Evolutionary conservation across 345 rosid species (phyloP).

Genomic region (Bretschneidera sinensis): DNA sequence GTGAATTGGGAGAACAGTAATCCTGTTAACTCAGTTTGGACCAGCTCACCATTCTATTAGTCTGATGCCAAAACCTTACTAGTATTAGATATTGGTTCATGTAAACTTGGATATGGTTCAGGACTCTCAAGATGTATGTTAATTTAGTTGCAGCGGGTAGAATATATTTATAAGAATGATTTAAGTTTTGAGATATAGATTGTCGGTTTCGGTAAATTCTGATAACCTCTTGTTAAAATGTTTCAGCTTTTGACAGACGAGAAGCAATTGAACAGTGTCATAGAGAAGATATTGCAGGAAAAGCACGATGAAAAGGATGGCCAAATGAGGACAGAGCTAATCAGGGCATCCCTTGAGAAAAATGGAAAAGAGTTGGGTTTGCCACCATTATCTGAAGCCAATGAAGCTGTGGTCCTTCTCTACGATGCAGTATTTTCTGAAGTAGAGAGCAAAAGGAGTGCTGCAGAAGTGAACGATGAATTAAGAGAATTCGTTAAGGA

Average conservation of each 20-base stretch:
- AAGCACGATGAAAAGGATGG: slow-evolving; percentile 23
- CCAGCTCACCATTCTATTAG: no score
- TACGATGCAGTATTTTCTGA: slow-evolving; percentile 53
- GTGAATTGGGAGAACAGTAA: no score
- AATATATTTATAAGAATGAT: no score
- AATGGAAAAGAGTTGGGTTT: slow-evolving; percentile 63
- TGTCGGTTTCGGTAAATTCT: no score
- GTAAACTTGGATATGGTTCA: no score
- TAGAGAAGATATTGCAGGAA: slow-evolving; percentile 33
- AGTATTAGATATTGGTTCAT: no score
- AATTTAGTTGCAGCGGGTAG: no score
- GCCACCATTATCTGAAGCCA: slow-evolving; percentile 56
- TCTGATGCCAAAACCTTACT: no score
- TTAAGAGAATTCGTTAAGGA: slow-evolving; percentile 38
- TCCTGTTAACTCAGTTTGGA: no score
- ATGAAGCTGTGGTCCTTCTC: slow-evolving; percentile 48
- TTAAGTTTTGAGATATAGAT: no score
- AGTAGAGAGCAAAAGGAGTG: slow-evolving; percentile 22
- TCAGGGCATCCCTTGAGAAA: slow-evolving; percentile 45
- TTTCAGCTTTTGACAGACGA: slow-evolving; percentile 59
- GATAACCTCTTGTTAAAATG: slow-evolving; percentile 6
- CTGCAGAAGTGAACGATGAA: slow-evolving; percentile 21
- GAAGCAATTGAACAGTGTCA: slow-evolving; percentile 33
- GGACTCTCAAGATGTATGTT: no score
- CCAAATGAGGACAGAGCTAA: slow-evolving; percentile 20